phyloP scores from a whole-genome alignment of 1,284 basidiomycete species.

The Ustilago crameri region DNA sequence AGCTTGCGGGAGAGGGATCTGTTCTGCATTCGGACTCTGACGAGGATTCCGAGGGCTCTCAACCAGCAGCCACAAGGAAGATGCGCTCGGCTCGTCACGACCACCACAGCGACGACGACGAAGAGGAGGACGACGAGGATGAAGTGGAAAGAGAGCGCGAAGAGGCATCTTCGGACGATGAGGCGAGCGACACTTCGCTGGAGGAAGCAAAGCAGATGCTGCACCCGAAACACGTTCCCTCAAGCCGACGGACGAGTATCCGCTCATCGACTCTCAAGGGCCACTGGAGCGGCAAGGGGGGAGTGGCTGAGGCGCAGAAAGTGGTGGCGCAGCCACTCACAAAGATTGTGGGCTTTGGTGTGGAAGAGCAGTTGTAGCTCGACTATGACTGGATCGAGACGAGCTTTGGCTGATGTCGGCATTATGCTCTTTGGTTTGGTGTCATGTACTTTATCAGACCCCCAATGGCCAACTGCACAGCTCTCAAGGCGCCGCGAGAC shows the following conservation, averaged over 20 bases:
- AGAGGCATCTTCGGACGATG: slow-evolving; percentile 42
- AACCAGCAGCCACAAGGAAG: too few species aligned
- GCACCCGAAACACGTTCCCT: slow-evolving; percentile 9
- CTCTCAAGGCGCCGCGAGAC: too few species aligned
- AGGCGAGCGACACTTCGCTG: slow-evolving; percentile 42
- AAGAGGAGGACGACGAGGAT: slow-evolving; percentile 2
- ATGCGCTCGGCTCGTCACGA: too few species aligned
- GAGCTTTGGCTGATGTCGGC: slow-evolving; percentile 2
- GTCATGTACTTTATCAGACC: too few species aligned
- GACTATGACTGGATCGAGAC: too few species aligned
- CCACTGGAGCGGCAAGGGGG: slow-evolving; percentile 23
- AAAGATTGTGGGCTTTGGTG: slow-evolving; percentile 37
- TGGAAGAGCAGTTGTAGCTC: slow-evolving; percentile 16
- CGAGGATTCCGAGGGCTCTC: too few species aligned
- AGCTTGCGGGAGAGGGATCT: slow-evolving; percentile 7
- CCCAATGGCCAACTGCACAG: too few species aligned
- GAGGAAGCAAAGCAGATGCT: slow-evolving; percentile 24
- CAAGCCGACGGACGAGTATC: slow-evolving; percentile 15
- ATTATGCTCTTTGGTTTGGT: too few species aligned
- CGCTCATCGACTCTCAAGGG: slow-evolving; percentile 43
- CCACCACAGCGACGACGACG: background rate
- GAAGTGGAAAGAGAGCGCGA: slow-evolving; percentile 23
- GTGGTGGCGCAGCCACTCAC: slow-evolving; percentile 24
- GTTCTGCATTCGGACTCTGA: slow-evolving; percentile 32
- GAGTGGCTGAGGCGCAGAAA: slow-evolving; percentile 21